Base-by-base conservation (phyloP, 495 filamentous ascomycete species). In the Penicillium malachiteum region DNA sequence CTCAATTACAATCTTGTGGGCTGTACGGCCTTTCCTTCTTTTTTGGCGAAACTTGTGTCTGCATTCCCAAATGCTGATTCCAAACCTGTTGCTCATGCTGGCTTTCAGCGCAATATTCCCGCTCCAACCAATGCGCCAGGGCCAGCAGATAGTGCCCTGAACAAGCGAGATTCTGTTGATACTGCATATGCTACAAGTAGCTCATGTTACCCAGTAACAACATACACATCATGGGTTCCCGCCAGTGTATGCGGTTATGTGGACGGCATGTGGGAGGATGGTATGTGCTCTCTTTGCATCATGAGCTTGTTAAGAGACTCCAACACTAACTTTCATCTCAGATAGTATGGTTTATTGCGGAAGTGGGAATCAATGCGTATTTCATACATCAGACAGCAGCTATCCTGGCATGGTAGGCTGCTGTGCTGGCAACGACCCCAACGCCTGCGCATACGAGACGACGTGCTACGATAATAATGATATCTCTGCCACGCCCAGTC, bases 211-310 rank as follows among this genome's bases (percentile, higher is more conserved):
- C 9, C 34, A 37, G 34, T 37, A 3, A 43, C 45, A 21, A 57
- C 55, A 48, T 38, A 26, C 2, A 48, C 41, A 10, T 50, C 51
- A n/a, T 54, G 39, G 51, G 40, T 41, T 17, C 38, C 45, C 5
- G 46, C 47, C 11, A 54, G 50, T 26, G 56, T 54, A n/a, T 59
- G 56, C 40, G 56, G 56, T 14, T 59, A 50, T 33, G 39, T 59
- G 3, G 40, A 59, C 13, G 56, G 51, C 8, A 14, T 50, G 3
- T 26, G 48, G 37, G 46, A 41, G 13, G 47, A 48, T n/a, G 33
- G 56, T 59, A 50, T 13, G 50, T 32, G 12, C 31, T 21, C 18
- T 11, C 31, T 26, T 26, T 26, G 21, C 21, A 26, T 26, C 21
- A 26, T 4, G n/a, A n/a, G 21, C 21, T 4, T 26, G 21, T 26